A percentile compares a stretch with the other conserved stretches of the same genome.
phyloP scores from a whole-genome alignment of 345 rosid species.

The Brassica cretica region DNA sequence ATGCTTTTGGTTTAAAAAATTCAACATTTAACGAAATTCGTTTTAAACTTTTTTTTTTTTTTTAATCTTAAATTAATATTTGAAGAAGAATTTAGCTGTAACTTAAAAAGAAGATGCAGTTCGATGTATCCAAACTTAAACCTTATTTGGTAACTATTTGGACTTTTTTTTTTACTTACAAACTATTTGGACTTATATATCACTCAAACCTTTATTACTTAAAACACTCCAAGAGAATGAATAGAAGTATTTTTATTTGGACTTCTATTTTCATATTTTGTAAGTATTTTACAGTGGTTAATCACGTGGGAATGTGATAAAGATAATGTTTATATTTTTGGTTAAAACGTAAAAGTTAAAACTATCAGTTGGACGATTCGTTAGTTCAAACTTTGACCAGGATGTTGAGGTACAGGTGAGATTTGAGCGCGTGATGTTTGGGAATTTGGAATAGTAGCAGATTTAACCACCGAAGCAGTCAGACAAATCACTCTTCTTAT shows the following conservation, averaged over 20 bases:
- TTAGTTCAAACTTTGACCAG: constrained; percentile 34
- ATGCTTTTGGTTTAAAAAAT: constrained; percentile 15
- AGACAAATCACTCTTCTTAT: constrained; percentile 24
- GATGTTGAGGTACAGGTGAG: constrained; percentile 15
- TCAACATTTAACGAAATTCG: background rate
- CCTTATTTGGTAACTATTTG: background rate
- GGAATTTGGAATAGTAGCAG: constrained; percentile 3
- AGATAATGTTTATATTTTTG: background rate
- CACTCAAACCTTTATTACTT: no score
- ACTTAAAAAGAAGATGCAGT: background rate
- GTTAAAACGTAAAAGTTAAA: background rate
- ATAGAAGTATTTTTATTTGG: background rate
- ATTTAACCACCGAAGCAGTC: constrained; percentile 31
- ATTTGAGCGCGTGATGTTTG: constrained; percentile 22
- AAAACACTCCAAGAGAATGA: background rate
- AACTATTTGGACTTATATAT: background rate
- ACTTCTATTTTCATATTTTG: background rate
- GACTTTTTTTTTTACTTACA: background rate
- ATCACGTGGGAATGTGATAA: constrained; percentile 3
- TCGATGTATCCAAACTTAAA: background rate
- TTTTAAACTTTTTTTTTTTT: no score
- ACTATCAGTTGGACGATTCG: constrained; percentile 7
- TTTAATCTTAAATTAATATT: background rate
- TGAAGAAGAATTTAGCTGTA: background rate
- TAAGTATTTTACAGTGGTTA: background rate